Percentiles rank a stretch among this genome's conserved stretches.
phyloP scores from a whole-genome alignment of 129 eudicot species.

The Flaveria robusta region DNA sequence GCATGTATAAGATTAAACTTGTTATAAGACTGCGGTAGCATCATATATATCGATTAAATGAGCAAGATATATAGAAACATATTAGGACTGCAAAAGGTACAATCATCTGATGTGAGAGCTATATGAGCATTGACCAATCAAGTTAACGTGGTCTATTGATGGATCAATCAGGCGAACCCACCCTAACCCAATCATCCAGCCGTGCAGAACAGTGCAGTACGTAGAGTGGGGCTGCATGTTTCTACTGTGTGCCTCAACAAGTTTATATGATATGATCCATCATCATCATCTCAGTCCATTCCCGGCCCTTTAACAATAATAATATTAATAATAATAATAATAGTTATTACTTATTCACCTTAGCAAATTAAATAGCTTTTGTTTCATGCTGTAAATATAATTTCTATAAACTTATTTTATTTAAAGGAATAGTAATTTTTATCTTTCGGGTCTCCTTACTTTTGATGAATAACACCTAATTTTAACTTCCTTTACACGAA shows the following conservation, averaged over 20 bases:
- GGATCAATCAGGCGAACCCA: slow-evolving; percentile 25
- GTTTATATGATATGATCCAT: slow-evolving; percentile 25
- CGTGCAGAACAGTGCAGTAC: slow-evolving; percentile 19
- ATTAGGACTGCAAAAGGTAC: slow-evolving; percentile 34
- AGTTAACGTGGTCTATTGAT: slow-evolving; percentile 34
- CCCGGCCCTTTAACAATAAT: too few relatives aligned
- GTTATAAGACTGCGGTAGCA: too few relatives aligned
- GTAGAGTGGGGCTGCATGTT: slow-evolving; percentile 35
- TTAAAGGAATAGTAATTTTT: too few relatives aligned
- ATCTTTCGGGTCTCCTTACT: too few relatives aligned
- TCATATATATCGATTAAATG: too few relatives aligned
- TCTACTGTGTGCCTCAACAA: neutral
- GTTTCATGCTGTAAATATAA: too few relatives aligned
- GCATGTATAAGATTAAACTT: too few relatives aligned
- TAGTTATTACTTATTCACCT: neutral
- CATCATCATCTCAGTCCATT: slow-evolving; percentile 12
- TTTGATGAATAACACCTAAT: too few relatives aligned
- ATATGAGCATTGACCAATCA: slow-evolving; percentile 42
- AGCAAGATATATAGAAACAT: too few relatives aligned
- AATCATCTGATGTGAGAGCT: slow-evolving; percentile 31
- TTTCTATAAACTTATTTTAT: too few relatives aligned
- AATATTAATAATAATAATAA: neutral
- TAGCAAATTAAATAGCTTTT: neutral
- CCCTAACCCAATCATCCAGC: slow-evolving; percentile 30
- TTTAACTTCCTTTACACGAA: too few relatives aligned